Conservation (phyloP, 108 stramenopile species). For the Fragilaria radians region DNA sequence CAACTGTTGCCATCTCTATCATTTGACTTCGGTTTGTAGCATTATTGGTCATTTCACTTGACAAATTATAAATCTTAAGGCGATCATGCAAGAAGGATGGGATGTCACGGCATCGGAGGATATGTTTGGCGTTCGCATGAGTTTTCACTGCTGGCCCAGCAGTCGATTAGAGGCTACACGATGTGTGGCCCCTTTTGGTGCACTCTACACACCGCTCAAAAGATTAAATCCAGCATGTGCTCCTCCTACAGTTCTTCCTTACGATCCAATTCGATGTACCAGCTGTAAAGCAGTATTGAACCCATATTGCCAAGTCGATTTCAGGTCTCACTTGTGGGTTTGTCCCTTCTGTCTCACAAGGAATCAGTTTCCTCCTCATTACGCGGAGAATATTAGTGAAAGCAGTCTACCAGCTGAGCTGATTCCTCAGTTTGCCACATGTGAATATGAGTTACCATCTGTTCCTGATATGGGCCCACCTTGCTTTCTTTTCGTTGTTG, state of each 20-base stretch:
- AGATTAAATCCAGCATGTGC: slow-evolving; percentile 67
- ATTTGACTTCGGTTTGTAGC: no score
- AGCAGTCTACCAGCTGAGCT: slow-evolving; percentile 97
- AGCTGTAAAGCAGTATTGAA: slow-evolving; percentile 94
- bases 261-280: slow-evolving; percentile 97
- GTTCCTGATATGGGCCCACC: slow-evolving; percentile 86
- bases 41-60: no score
- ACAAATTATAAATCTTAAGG: not conserved
- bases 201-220: slow-evolving; percentile 97
- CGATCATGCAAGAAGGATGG: slow-evolving; percentile 61
- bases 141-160: slow-evolving; percentile 96
- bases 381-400: slow-evolving; percentile 98
- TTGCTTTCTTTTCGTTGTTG: slow-evolving; percentile 95
- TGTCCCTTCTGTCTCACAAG: slow-evolving; percentile 97
- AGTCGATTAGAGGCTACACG: slow-evolving; percentile 93
- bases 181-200: slow-evolving; percentile 95
- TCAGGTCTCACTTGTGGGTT: slow-evolving; percentile 94
- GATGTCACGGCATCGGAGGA: slow-evolving; percentile 80
- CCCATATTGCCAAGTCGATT: slow-evolving; percentile 97
- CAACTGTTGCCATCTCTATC: no score
- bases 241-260: slow-evolving; percentile 82
- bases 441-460: slow-evolving; percentile 95
- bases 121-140: slow-evolving; percentile 85
- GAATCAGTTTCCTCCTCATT: slow-evolving; percentile 99
- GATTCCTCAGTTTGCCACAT: slow-evolving; percentile 96